Conservation (phyloP, 2,329 filamentous ascomycete genomes). For the Monosporascus sp. region DNA sequence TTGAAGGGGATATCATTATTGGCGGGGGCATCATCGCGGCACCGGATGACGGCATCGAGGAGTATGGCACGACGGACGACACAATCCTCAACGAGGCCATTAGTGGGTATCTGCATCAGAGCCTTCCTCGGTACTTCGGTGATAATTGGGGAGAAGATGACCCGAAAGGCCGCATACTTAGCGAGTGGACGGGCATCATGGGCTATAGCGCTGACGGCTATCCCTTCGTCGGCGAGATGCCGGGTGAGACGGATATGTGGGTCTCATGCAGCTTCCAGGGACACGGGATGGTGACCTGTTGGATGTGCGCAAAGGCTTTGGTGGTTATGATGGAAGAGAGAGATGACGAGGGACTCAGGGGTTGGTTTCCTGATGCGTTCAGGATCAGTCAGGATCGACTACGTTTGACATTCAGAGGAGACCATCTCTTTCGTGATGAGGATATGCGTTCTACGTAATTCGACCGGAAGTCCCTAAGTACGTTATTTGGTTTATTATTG, state of each 20-base stretch:
- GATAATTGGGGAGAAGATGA: conserved; percentile 41
- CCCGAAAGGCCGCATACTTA: conserved; percentile 33
- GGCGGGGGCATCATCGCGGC: conserved; percentile 50
- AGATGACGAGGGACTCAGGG: conserved; percentile 26
- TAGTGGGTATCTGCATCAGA: conserved; percentile 39
- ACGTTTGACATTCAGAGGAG: conserved; percentile 28
- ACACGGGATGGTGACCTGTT: conserved; percentile 61
- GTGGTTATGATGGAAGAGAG: conserved; percentile 45
- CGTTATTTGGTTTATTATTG: too few relatives aligned
- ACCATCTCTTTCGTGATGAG: not conserved
- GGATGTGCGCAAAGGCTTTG: conserved; percentile 54
- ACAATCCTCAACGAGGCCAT: conserved; percentile 44
- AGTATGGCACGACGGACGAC: conserved; percentile 55
- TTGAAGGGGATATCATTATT: conserved; percentile 52
- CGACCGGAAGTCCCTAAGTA: too few relatives aligned
- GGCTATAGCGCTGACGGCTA: conserved; percentile 48
- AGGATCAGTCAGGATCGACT: conserved; percentile 41
- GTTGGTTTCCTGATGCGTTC: conserved; percentile 52
- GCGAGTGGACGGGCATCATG: conserved; percentile 53
- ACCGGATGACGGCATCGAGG: conserved; percentile 34
- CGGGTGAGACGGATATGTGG: conserved; percentile 43
- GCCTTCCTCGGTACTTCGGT: conserved; percentile 47
- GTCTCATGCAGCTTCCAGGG: conserved; percentile 58
- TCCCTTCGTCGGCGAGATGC: conserved; percentile 47
- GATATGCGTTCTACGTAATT: too few relatives aligned